phyloP scores from a whole-genome alignment of 2,329 filamentous ascomycete species.

The Aspergillus tanneri region DNA sequence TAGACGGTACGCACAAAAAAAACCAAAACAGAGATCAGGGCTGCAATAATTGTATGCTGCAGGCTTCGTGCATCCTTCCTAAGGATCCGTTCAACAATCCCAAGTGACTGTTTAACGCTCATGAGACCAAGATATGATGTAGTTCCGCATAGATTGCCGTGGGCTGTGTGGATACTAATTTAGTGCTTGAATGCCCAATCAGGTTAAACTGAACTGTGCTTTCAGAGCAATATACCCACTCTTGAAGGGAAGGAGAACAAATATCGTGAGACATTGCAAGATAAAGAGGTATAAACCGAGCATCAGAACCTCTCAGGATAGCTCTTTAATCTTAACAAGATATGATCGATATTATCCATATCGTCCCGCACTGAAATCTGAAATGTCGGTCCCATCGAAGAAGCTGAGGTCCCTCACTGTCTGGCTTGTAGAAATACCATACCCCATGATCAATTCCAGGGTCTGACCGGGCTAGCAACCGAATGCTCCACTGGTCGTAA shows the following conservation, averaged over 20 bases:
- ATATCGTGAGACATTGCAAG: too few species aligned
- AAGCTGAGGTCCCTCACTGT: background rate
- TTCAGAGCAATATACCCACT: background rate
- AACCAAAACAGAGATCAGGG: background rate
- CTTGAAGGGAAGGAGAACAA: background rate
- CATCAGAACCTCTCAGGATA: too few species aligned
- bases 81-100: background rate
- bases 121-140: background rate
- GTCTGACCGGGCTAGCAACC: background rate
- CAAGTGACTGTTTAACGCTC: background rate
- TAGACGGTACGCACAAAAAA: background rate
- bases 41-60: background rate
- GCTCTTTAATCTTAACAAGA: too few species aligned
- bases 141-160: background rate
- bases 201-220: background rate
- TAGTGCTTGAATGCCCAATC: background rate
- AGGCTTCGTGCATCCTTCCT: background rate
- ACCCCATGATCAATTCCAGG: background rate
- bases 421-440: background rate
- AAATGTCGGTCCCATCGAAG: background rate
- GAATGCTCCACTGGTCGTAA: background rate
- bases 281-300: too few species aligned
- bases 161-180: background rate
- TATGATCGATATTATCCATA: too few species aligned
- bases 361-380: too few species aligned